A percentile compares a stretch with the other conserved stretches of the same genome.
Conservation (phyloP, 768 basidiomycete genomes). For the Chalciporus pseudorubinellus region DNA sequence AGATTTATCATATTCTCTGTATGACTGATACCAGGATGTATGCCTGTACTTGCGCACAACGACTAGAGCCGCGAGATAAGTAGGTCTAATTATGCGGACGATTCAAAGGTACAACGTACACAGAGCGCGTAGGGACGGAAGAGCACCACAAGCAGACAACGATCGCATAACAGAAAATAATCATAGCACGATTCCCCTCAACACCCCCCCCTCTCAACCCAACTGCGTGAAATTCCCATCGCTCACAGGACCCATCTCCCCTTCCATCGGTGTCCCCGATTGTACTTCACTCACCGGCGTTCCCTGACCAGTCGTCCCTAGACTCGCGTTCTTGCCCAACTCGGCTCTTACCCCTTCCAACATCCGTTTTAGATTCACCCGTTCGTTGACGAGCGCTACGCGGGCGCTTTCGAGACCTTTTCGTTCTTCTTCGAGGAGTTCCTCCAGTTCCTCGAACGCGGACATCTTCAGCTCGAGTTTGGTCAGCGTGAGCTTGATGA, state of each 20-base stretch:
- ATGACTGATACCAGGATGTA: too few relatives aligned
- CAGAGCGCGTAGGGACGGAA: not conserved
- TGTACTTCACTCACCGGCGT: constrained; percentile 54
- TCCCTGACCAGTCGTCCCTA: constrained; percentile 64
- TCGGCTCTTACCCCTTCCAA: constrained; percentile 66
- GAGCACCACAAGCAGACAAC: constrained; percentile 2
- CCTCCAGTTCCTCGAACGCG: constrained; percentile 93
- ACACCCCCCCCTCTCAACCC: constrained; percentile 24
- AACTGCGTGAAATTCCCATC: constrained; percentile 58
- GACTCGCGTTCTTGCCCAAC: constrained; percentile 51
- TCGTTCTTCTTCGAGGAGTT: constrained; percentile 87
- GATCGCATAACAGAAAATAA: constrained; percentile 27
- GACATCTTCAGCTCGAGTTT: constrained; percentile 95
- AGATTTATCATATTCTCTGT: too few relatives aligned
- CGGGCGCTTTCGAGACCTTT: constrained; percentile 79
- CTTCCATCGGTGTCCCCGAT: constrained; percentile 43
- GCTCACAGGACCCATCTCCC: constrained; percentile 51
- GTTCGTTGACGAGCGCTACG: constrained; percentile 76
- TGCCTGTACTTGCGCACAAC: too few relatives aligned
- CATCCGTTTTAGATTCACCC: constrained; percentile 66
- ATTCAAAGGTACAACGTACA: constrained; percentile 4
- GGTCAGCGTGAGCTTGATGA: constrained; percentile 80
- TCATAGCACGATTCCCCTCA: constrained; percentile 11
- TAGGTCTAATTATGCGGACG: constrained; percentile 1
- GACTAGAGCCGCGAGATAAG: not conserved